Base-by-base conservation (phyloP, 108 stramenopile genomes). In the Skeletonema potamos region DNA sequence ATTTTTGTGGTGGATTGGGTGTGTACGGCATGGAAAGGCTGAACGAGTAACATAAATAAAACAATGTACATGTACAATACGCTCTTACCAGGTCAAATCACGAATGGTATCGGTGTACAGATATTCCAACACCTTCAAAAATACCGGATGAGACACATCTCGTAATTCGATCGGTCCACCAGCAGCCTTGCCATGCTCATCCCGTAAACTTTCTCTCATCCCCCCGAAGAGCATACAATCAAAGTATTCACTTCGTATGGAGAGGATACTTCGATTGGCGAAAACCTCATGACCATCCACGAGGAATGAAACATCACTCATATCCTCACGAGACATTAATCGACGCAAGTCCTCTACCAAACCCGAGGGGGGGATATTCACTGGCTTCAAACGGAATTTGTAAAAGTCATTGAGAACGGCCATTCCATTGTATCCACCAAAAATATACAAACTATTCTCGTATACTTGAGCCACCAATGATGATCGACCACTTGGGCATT, bases 381-480 rank as follows among this genome's bases (percentile, higher is more conserved):
- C 81, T 5, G 95, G 86, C 67, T 89, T 87, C 59, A 97, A 73
- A 7, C 93, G 86, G 60, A 90, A 96, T 73, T 90, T 94, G 87
- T 96, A 95, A 81, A 97, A 94, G 73, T 97, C 97, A 81, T 96
- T 96, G 27, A 97, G 82, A 7, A 97, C 97, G 0, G 83, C 93
- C 36, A 68, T 65, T 9, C 96, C 96, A 71, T 94, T 91, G 79
- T 94, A 88, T 2, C 93, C 96, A 13, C 92, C 93, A 71, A 96
- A 96, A 13, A 96, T 85, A 75, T 89, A 98, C 0, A 98, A 70
- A 20, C 83, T 77, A 63, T 92, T 96, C 58, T 94, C 82, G 68
- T 95, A 84, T 13, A 97, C 92, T 80, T 96, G 95, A 6, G 94
- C 89, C 24, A 97, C 95, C 28, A 97, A 85, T 18, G 93, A 94